These are phyloP conservation scores for Apiospora hydei DNA, from an alignment of 2,329 filamentous ascomycete genomes.

Conservation along the genomic window DNA sequence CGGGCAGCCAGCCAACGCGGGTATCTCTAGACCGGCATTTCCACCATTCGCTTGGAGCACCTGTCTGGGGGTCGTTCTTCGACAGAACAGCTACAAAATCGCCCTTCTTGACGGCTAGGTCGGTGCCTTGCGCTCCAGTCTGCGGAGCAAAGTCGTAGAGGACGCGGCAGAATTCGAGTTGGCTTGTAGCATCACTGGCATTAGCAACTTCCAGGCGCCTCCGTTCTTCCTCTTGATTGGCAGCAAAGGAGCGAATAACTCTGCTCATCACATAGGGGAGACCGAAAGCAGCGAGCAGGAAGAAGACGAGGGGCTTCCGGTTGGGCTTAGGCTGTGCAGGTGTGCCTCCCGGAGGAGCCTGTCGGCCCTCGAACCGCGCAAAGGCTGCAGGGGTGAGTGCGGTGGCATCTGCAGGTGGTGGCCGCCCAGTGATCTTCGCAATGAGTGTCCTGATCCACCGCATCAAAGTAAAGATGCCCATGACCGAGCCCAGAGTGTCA, in stretches of 20 bases:
- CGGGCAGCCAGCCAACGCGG: conserved; percentile 88
- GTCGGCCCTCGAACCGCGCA: conserved; percentile 82
- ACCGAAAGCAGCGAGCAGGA: conserved; percentile 91
- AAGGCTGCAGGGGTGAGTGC: conserved; percentile 91
- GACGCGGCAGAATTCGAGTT: conserved; percentile 95
- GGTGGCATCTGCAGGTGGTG: conserved; percentile 84
- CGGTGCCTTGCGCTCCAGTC: conserved; percentile 71
- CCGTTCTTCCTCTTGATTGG: conserved; percentile 83
- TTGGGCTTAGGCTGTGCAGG: conserved; percentile 75
- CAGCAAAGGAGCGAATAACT: conserved; percentile 84
- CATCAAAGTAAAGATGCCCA: conserved; percentile 95
- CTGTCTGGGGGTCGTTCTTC: conserved; percentile 85
- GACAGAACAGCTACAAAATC: conserved; percentile 93
- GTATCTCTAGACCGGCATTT: conserved; percentile 89
- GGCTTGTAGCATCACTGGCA: conserved; percentile 79
- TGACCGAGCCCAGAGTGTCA: conserved; percentile 89
- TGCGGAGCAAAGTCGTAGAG: conserved; percentile 94
- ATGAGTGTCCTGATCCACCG: conserved; percentile 92
- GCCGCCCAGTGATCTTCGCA: conserved; percentile 90
- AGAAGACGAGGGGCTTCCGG: conserved; percentile 95
- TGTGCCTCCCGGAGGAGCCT: conserved; percentile 62
- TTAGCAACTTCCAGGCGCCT: conserved; percentile 63
- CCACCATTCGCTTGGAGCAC: conserved; percentile 97
- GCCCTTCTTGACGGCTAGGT: conserved; percentile 91
- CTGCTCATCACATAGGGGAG: conserved; percentile 97